Evolutionary conservation across 139 green algal genomes (phyloP).

Genomic region (Picochlorum sp.): DNA sequence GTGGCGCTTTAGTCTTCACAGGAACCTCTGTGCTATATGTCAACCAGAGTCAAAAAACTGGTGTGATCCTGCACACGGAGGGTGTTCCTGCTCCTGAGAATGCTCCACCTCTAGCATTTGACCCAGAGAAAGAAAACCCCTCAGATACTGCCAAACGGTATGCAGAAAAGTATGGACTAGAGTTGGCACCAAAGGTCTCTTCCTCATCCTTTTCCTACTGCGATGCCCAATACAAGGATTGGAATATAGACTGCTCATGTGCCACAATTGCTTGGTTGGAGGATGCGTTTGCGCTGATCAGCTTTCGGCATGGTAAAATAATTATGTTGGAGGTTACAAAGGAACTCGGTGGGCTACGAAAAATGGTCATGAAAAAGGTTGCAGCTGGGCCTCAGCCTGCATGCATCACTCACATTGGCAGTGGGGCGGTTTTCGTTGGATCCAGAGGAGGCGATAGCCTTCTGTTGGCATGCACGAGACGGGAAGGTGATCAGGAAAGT

Average conservation of each 20-base stretch:
- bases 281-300: conserved; percentile 36
- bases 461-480: conserved; percentile 40
- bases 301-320: conserved; percentile 50
- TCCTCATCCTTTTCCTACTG: conserved; percentile 15
- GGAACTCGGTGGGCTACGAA: conserved; percentile 18
- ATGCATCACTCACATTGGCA: conserved; percentile 26
- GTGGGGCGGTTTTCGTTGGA: conserved; percentile 70
- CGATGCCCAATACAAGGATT: conserved; percentile 15
- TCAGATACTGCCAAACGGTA: conserved; percentile 26
- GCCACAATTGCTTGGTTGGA: conserved; percentile 26
- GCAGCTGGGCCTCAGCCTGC: conserved; percentile 28
- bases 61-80: conserved; percentile 19
- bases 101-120: conserved; percentile 41
- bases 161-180: conserved; percentile 38
- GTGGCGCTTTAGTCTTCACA: conserved; percentile 74
- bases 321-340: conserved; percentile 39
- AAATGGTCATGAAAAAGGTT: conserved; percentile 30
- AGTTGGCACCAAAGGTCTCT: conserved; percentile 42
- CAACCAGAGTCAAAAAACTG: conserved; percentile 38
- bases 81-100: conserved; percentile 4
- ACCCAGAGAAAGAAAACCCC: conserved; percentile 19
- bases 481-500: not conserved
- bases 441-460: conserved; percentile 72
- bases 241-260: conserved; percentile 30
- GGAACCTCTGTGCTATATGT: conserved; percentile 68